Base-by-base conservation (phyloP, 805 yeast genomes). In the Candida pini region DNA sequence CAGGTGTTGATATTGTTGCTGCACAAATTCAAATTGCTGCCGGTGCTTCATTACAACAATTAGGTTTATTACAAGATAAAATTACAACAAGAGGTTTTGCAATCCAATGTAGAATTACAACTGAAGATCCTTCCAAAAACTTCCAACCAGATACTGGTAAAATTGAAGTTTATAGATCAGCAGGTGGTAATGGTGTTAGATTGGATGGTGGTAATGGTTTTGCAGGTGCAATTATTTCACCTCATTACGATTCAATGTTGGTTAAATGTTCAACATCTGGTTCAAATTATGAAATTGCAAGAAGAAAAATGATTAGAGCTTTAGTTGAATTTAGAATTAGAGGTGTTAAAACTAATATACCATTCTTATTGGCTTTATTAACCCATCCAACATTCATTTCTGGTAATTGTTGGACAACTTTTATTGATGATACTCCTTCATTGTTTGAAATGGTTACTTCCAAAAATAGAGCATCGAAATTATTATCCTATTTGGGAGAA, bases 121-220 rank as follows among this genome's bases (percentile, higher is more conserved):
- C 98, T 33, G 98, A 92, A 64, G 98, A 90, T 60, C 97, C 98
- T 9, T 59, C 95, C 34, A 89, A 89, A 68, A 86, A 83, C 58
- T 90, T 90, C 79, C 97, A 86, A 66, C 98, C 98, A 12, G 98
- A 90, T 60, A 92, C 97, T 3, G 98, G 98, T 59, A 88, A 89
- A 64, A 83, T 90, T 52, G 98, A 90, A 64, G 98, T 90, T 30
- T 90, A 90, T 71, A 79, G 97, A 63, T 88, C 97, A 30, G 86
- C 97, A 16, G 98, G 98, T 66, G 99, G 99, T 71, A 92, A 92
- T 58, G 99, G 99, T 63, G 97, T 92, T 31, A 81, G 99, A 69
- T 73, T 92, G 50, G 98, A 90, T 56, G 98, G 98, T 68, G 97
- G 97, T 66, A 90, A 90, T 60, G 97, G 96, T 4, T 90, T 87